These are phyloP conservation scores for Tetracladium maxilliforme DNA, from an alignment of 2,329 filamentous ascomycete genomes.

Conservation along the genomic window DNA sequence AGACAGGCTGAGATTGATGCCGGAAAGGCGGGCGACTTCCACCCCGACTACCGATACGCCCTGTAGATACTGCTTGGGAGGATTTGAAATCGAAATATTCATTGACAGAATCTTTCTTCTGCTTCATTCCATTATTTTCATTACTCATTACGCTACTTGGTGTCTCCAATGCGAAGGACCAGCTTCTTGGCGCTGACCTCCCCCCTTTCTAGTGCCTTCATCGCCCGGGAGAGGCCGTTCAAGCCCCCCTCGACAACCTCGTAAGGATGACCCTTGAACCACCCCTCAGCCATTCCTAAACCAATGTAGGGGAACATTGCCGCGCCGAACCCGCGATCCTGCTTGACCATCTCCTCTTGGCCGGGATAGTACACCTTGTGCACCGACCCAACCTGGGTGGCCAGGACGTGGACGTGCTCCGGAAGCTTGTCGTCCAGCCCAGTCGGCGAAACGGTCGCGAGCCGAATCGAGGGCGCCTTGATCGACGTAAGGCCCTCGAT, in stretches of 20 bases:
- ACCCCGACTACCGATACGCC: slow-evolving; percentile 9
- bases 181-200: slow-evolving; percentile 30
- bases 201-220: slow-evolving; percentile 24
- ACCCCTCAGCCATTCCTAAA: slow-evolving; percentile 27
- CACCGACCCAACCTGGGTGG: too few species aligned
- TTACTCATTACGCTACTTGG: too few species aligned
- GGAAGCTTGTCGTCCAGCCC: too few species aligned
- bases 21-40: slow-evolving; percentile 10
- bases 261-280: slow-evolving; percentile 30
- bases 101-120: too few species aligned
- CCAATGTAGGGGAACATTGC: slow-evolving; percentile 22
- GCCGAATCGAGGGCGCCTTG: too few species aligned
- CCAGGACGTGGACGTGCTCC: too few species aligned
- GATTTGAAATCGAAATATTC: too few species aligned
- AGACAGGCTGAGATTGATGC: slow-evolving; percentile 7
- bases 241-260: slow-evolving; percentile 35
- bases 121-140: too few species aligned
- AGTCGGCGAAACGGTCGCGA: too few species aligned
- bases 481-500: too few species aligned
- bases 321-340: slow-evolving; percentile 18
- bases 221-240: slow-evolving; percentile 22
- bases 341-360: slow-evolving; percentile 11
- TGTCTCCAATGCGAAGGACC: slow-evolving; percentile 25
- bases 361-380: too few species aligned
- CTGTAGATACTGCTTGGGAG: too few species aligned